A percentile compares a stretch with the other conserved stretches of the same genome.
Conservation (phyloP, 2,329 filamentous ascomycete species). For the Pseudopyricularia javanii region DNA sequence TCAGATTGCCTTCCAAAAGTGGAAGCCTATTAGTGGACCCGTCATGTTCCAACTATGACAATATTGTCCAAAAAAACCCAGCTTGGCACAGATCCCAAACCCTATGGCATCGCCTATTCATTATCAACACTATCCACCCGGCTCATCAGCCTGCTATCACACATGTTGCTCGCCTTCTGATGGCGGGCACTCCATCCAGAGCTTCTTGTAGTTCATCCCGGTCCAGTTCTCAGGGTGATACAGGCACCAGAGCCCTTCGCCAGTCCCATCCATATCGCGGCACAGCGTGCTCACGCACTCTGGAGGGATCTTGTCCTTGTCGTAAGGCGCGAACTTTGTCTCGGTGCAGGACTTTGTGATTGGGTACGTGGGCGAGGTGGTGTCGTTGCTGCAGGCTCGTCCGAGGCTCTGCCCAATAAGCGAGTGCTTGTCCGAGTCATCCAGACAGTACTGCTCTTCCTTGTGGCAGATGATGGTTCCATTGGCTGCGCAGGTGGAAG, state of each 20-base stretch:
- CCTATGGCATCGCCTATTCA: no score
- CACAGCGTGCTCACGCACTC: not conserved
- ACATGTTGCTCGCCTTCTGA: not conserved
- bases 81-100: no score
- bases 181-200: not conserved
- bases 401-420: not conserved
- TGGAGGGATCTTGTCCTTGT: not conserved
- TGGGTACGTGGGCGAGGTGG: not conserved
- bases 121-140: no score
- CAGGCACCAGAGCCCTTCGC: not conserved
- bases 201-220: not conserved
- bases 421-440: not conserved
- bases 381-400: not conserved
- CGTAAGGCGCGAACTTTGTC: not conserved
- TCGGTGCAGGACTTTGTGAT: not conserved
- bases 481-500: not conserved
- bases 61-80: no score
- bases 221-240: not conserved
- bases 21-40: no score
- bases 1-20: no score
- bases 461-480: not conserved
- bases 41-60: no score
- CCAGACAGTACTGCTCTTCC: not conserved
- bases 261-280: not conserved
- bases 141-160: not conserved